Evolutionary conservation across 768 basidiomycete genomes (phyloP), one percentile per base, ranked within the genome.

Genomic region (Trametes maxima): DNA sequence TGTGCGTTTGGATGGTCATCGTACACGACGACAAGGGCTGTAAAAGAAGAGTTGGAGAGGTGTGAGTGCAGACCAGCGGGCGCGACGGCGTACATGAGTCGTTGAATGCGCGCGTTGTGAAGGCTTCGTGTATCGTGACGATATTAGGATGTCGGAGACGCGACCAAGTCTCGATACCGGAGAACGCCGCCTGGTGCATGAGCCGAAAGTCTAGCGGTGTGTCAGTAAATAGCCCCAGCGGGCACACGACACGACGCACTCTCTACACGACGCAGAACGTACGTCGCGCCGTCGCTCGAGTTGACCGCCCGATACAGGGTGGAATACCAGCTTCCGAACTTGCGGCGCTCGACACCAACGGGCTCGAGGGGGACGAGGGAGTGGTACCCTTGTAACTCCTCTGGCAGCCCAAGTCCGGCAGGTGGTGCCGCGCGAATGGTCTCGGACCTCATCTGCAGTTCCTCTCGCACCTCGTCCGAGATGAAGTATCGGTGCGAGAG

Each of bases 371-470:
- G 92, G 8, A 89, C 82, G 16, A 98, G 81, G 0, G 89, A 85
- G 73, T 97, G 93, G 69, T 98, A 99, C 2, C 92, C 91, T 69
- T 94, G 91, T 0, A 98, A 75, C 63, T 96, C 93, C 17, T 92
- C 88, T 0, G 95, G 95, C 10, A 97, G 78, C 19, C 81, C 82
- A 8, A 83, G 76, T 2, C 84, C 84, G 55, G 74, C 56, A 56
- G 72, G 69, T 21, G 76, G 65, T 37, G 75, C 65, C 14, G 80
- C 73, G 64, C 75, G 72, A 7, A 75, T 57, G 33, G 76, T 71
- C 63, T 85, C 82, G 1, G 81, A 77, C 17, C 84, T 81, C 57
- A 71, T 71, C 55, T 81, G 81, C n/a, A 86, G 71, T 48, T 84
- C 83, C 63, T 83, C 82, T 44, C 86, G 88, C 17, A 87, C 77